Evolutionary conservation across 1,139 yeast genomes (phyloP), one percentile per base, ranked within the genome.

Genomic region (Suhomyces bokatorum): DNA sequence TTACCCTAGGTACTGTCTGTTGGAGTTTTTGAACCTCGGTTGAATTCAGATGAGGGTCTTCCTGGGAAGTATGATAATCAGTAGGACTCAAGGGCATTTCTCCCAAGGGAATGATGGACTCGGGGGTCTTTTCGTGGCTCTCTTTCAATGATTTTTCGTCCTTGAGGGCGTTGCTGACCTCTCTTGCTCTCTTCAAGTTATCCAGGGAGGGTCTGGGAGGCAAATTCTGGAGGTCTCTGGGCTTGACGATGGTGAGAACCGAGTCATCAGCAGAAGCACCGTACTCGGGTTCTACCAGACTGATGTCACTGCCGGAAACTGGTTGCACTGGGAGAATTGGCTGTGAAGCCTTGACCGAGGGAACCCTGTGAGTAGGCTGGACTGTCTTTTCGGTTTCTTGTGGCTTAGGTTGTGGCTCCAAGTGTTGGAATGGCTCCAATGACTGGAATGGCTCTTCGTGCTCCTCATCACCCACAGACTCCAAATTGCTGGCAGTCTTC

Each of bases 161-260:
- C 24, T 30, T 36, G n/a, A 44, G 31, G 1, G 43, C 44, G 35
- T 35, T 44, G 11, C 73, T 69, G 0, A 63, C 63, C 45, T 64
- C 60, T 42, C 75, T 56, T 8, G 76, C 75, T 40, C 60, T 57
- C 16, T 52, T 53, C 22, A 72, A 44, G 38, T 59, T 59, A 17
- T 68, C 72, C 7, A 54, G 52, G 15, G 69, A 60, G 3, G 77
- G 77, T 32, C 77, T 55, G 32, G 75, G 75, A 6, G 77, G 77
- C 39, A 71, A 55, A 12, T 34, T 26, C 6, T 38, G 32, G 40
- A 22, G 13, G 4, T 38, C 43, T 10, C 44, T 30, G 12, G 43
- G 33, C 17, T 41, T 41, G 11, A 35, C 20, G 11, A 35, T 22
- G 24, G 34, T 43, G 40, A 54, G 45, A 9, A 31, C 17, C 1